A percentile compares a stretch with the other conserved stretches of the same genome.
Conservation (phyloP, 2,329 filamentous ascomycete genomes). For the Fusarium sp. region DNA sequence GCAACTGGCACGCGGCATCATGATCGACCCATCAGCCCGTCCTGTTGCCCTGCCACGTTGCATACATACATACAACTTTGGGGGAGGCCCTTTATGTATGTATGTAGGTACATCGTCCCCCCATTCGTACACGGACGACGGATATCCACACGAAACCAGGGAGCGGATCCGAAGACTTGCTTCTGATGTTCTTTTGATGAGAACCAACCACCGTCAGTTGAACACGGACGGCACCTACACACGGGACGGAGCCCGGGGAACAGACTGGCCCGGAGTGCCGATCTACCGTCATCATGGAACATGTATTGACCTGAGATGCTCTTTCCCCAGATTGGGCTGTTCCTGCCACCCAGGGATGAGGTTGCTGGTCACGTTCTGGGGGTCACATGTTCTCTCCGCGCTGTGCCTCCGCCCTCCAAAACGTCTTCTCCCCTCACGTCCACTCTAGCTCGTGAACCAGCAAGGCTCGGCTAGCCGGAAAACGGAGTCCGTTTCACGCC, state of each 20-base stretch:
- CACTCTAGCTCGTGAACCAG: background rate
- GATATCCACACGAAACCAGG: constrained; percentile 3
- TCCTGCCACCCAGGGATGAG: background rate
- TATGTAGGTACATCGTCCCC: background rate
- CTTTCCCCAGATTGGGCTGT: constrained; percentile 26
- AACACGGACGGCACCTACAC: background rate
- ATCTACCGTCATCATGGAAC: background rate
- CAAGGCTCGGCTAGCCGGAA: constrained; percentile 26
- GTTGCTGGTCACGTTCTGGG: background rate
- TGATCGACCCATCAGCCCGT: constrained; percentile 25
- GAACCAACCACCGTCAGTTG: constrained; percentile 9
- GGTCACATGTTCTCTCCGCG: constrained; percentile 8
- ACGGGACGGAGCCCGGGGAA: background rate
- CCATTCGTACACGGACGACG: background rate
- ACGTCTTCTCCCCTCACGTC: constrained; percentile 24
- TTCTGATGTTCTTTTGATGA: constrained; percentile 10
- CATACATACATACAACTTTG: background rate
- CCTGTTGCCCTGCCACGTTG: constrained; percentile 21
- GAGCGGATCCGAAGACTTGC: constrained; percentile 46
- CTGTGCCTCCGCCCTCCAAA: background rate
- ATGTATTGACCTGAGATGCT: background rate
- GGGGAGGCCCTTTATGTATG: background rate
- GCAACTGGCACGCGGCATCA: constrained; percentile 18
- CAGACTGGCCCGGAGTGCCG: constrained; percentile 35
- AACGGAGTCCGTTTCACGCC: constrained; percentile 17